Base-by-base conservation (phyloP, 208 protist genomes). In the Trypanosoma melophagium region DNA sequence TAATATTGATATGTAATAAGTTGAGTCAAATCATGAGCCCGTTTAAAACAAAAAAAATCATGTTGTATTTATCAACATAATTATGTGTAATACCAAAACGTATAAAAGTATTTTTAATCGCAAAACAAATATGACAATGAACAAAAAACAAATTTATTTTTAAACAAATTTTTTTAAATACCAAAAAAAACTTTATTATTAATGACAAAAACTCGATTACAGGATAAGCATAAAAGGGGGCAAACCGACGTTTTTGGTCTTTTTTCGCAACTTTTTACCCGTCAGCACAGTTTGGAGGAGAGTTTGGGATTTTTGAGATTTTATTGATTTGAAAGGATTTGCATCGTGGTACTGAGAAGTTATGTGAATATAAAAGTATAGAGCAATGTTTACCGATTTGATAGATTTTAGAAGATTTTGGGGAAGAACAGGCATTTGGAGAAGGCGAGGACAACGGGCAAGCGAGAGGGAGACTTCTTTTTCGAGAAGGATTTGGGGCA, bases 391-490 rank as follows among this genome's bases (percentile, higher is more conserved):
- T 74, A 44, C 69, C 69, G 44, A 74, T 66, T 59, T 47, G 52
- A 80, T 77, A 73, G 71, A 76, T n/a, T 44, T 74, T 81, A 76
- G 71, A 71, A 66, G 68, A 80, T 62, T 63, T 60, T 65, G 74
- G 74, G 74, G 69, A 79, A 79, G 74, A 79, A 55, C 74, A 79
- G 68, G 58, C 69, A 69, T 69, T 66, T 66, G 75, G 75, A 76
- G 51, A 80, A 80, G 75, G 62, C 75, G 75, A 54, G 75, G 69
- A 38, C 75, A 56, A 51, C 75, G 75, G 75, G 69, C 69, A 80
- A 76, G 75, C 75, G 75, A 59, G 50, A 67, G 69, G 57, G 69
- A 72, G 40, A 76, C n/a, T n/a, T n/a, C 60, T 38, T 69, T 60
- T 54, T 44, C 50, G 66, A 63, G 53, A 74, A 76, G 75, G 60